A percentile compares a stretch with the other conserved stretches of the same genome.
These are phyloP conservation scores for Dictyostelium citrinum DNA, from an alignment of 78 protist genomes.

Conservation along the genomic window DNA sequence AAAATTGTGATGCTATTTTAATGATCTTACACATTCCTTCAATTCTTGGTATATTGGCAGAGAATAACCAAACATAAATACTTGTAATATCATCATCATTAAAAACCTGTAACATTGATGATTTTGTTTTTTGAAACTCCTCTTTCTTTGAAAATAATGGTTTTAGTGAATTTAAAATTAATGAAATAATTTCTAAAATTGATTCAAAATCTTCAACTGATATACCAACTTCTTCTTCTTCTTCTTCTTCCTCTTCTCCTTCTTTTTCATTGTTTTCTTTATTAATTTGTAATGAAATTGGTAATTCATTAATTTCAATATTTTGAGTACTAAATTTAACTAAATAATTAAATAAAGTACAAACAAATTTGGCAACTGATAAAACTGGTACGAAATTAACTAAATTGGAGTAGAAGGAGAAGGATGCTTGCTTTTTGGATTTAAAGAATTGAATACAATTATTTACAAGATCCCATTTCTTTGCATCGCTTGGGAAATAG, in stretches of 20 bases:
- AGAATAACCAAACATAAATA: slow-evolving; percentile 38
- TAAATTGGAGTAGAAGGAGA: slow-evolving; percentile 51
- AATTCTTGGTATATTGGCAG: neutral
- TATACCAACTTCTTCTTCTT: slow-evolving; percentile 1
- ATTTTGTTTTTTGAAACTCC: neutral
- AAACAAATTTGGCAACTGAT: neutral
- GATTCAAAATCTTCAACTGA: slow-evolving; percentile 37
- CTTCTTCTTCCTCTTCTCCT: neutral
- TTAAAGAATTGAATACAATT: slow-evolving; percentile 27
- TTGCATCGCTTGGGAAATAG: slow-evolving; percentile 31
- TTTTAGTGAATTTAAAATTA: slow-evolving; percentile 5
- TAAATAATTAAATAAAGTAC: slow-evolving; percentile 7
- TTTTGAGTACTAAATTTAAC: neutral
- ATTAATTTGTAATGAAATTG: neutral
- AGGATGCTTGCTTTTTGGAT: slow-evolving; percentile 21
- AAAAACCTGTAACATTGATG: neutral
- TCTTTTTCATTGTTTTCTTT: neutral
- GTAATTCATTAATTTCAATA: neutral
- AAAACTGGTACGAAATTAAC: slow-evolving; percentile 1
- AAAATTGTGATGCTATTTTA: slow-evolving; percentile 12
- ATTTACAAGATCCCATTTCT: neutral
- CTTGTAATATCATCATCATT: slow-evolving; percentile 8
- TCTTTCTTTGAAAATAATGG: neutral
- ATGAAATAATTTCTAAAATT: slow-evolving; percentile 26
- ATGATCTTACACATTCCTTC: neutral